Evolutionary conservation across 2,329 filamentous ascomycete genomes (phyloP).

Genomic region (Pseudogymnoascus sp.): DNA sequence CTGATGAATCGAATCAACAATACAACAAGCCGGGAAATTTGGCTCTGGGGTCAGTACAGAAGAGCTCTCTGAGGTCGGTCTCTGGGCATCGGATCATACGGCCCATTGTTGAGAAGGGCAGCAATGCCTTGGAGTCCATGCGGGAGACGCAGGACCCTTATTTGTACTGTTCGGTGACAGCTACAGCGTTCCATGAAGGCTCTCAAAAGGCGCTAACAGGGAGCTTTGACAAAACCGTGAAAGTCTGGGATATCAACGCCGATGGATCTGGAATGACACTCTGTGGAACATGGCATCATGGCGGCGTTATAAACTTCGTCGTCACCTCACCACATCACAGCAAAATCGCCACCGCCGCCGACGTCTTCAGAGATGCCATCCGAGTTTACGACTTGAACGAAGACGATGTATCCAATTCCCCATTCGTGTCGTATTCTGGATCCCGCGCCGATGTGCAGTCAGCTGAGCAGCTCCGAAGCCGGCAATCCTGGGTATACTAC

Average conservation of each 20-base stretch:
- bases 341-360: conserved; percentile 53
- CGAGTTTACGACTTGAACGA: conserved; percentile 47
- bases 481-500: conserved; percentile 52
- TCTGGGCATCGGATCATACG: conserved; percentile 52
- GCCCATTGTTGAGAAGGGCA: conserved; percentile 45
- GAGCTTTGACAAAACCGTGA: conserved; percentile 56
- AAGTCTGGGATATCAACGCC: conserved; percentile 46
- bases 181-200: conserved; percentile 47
- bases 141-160: conserved; percentile 53
- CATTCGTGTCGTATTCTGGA: conserved; percentile 25
- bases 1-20: conserved; percentile 56
- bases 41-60: conserved; percentile 44
- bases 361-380: conserved; percentile 47
- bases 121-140: conserved; percentile 53
- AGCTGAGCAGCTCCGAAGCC: conserved; percentile 17
- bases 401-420: conserved; percentile 29
- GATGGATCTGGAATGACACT: conserved; percentile 37
- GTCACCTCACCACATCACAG: conserved; percentile 40
- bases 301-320: conserved; percentile 57
- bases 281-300: conserved; percentile 48
- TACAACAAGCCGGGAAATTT: conserved; percentile 62
- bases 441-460: conserved; percentile 21
- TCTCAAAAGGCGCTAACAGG: conserved; percentile 49
- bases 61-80: conserved; percentile 43
- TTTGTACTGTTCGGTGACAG: conserved; percentile 58